Evolutionary conservation across 495 filamentous ascomycete species (phyloP), one percentile per base, ranked within the genome.

Genomic region (Aspergillus bertholletiae): DNA sequence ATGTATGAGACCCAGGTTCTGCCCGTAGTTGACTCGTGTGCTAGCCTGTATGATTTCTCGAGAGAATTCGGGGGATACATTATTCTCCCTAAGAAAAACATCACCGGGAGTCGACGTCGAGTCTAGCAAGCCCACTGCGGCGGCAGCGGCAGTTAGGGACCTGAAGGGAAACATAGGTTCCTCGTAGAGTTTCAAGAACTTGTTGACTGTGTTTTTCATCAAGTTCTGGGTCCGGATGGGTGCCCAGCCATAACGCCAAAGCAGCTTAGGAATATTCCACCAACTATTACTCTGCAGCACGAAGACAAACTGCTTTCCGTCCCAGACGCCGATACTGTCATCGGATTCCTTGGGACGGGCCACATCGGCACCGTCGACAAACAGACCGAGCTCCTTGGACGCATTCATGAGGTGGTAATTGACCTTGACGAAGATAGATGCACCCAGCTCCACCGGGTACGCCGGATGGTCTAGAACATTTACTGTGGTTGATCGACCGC

Each of bases 21-120:
- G 89, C 0, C 88, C 94, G 73, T 97, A 97, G 65, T 99, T 99
- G 40, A 97, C 94, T 5, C 94, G 79, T 1, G 94, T 97, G 58
- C 85, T 88, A 2, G 94, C 90, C 72, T 97, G 95, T 12, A 98
- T 82, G 39, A 99, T 84, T 45, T 99, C 92, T 11, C 83, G 82
- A 2, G 88, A 72, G 64, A 95, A 99, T 9, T 69, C 57, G 0
- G 76, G 70, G 2, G 77, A 78, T 35, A 97, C 81, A 5, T 77
- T 77, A 60, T 93, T 94, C n/a, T 71, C 67, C 15, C 74, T 66
- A 9, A 99, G 73, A 54, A 84, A 88, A 58, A 88, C 80, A 47
- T 81, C 68, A 2, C 93, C 95, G 5, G 93, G 89, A 20, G 80
- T 66, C 0, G 84, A 74, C 0, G 89, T 95, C 0, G 79, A 72